Evolutionary conservation across 208 protist species (phyloP).

Genomic region (Leishmania aethiopica): DNA sequence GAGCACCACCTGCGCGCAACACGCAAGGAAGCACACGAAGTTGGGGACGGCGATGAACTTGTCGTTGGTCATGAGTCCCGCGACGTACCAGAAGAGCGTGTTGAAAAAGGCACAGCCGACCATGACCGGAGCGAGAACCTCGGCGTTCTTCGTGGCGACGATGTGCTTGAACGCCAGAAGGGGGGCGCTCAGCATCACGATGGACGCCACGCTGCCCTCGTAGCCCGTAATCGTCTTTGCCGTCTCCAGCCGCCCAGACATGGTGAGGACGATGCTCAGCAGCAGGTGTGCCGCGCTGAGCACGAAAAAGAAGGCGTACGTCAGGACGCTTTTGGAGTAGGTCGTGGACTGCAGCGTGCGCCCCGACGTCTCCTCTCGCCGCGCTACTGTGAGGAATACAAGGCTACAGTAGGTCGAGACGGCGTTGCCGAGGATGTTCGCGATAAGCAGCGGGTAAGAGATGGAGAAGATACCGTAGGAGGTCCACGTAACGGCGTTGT

Average conservation of each 20-base stretch:
- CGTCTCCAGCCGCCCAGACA: constrained; percentile 21
- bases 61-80: constrained; percentile 45
- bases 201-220: constrained; percentile 39
- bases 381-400: constrained; percentile 56
- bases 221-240: constrained; percentile 48
- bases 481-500: constrained; percentile 56
- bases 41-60: constrained; percentile 53
- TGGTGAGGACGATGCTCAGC: constrained; percentile 36
- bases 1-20: constrained; percentile 40
- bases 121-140: constrained; percentile 53
- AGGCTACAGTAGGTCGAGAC: constrained; percentile 63
- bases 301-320: constrained; percentile 40
- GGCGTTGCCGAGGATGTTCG: constrained; percentile 59
- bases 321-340: constrained; percentile 52
- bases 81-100: constrained; percentile 57
- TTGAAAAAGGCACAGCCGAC: constrained; percentile 64
- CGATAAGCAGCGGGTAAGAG: constrained; percentile 45
- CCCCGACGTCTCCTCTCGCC: constrained; percentile 50
- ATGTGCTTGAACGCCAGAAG: constrained; percentile 57
- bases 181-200: constrained; percentile 63
- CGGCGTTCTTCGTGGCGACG: constrained; percentile 58
- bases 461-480: constrained; percentile 53
- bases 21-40: constrained; percentile 41
- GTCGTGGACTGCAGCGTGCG: constrained; percentile 47
- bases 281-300: constrained; percentile 35